These are phyloP conservation scores for Fusarium tupiense DNA, from an alignment of 2,329 filamentous ascomycete species.

Conservation along the genomic window DNA sequence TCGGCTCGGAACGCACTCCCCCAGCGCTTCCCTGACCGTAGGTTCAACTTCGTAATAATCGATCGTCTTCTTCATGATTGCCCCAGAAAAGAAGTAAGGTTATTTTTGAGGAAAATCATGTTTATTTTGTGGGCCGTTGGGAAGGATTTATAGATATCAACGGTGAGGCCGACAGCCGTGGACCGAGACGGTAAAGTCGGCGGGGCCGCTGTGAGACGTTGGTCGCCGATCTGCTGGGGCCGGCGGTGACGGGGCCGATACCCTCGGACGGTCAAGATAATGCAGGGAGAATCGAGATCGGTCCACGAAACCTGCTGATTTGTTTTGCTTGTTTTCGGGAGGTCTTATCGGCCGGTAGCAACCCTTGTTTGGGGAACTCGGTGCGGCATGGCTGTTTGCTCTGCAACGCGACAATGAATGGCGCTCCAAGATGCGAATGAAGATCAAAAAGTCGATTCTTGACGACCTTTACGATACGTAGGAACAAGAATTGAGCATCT, in stretches of 20 bases:
- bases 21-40: background rate
- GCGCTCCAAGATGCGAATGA: too few species aligned
- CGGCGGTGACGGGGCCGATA: constrained; percentile 9
- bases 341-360: background rate
- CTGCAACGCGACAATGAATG: too few species aligned
- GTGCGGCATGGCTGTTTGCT: background rate
- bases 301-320: background rate
- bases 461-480: too few species aligned
- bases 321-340: background rate
- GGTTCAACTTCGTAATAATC: constrained; percentile 8
- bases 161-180: constrained; percentile 16
- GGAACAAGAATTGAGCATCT: too few species aligned
- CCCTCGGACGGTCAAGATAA: background rate
- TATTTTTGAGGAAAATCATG: background rate
- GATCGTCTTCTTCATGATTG: constrained; percentile 1
- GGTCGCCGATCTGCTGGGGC: constrained; percentile 13
- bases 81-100: background rate
- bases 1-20: background rate
- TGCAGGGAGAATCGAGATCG: background rate
- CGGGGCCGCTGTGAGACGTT: background rate
- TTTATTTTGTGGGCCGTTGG: constrained; percentile 7
- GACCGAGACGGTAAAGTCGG: constrained; percentile 10
- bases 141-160: background rate
- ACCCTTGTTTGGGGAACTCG: background rate
- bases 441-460: background rate